phyloP scores from a whole-genome alignment of 2,329 filamentous ascomycete genomes.

The Tolypocladium ophioglossoides region DNA sequence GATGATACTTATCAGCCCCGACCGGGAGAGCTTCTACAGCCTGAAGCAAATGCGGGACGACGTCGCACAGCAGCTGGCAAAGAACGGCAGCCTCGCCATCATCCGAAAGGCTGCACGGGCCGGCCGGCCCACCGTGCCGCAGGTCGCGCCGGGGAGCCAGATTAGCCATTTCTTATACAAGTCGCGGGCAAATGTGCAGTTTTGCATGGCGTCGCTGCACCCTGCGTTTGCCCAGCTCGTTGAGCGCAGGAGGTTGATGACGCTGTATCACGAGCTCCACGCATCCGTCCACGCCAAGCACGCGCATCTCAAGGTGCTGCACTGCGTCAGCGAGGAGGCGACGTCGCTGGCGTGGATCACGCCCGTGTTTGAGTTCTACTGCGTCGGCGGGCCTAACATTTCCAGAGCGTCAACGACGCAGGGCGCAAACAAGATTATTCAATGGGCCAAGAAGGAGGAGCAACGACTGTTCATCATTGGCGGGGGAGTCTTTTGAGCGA shows the following conservation, averaged over 20 bases:
- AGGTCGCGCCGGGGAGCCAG: slow-evolving; percentile 70
- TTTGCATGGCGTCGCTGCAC: slow-evolving; percentile 75
- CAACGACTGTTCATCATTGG: slow-evolving; percentile 94
- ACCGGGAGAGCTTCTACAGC: slow-evolving; percentile 89
- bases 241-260: slow-evolving; percentile 63
- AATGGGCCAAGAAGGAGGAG: slow-evolving; percentile 87
- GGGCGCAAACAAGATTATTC: slow-evolving; percentile 78
- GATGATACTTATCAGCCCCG: slow-evolving; percentile 81
- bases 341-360: slow-evolving; percentile 86
- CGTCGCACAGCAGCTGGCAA: slow-evolving; percentile 58
- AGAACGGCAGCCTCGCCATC: slow-evolving; percentile 62
- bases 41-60: slow-evolving; percentile 63
- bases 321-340: slow-evolving; percentile 63
- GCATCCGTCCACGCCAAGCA: slow-evolving; percentile 75
- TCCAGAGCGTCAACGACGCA: slow-evolving; percentile 60
- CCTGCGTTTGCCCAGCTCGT: slow-evolving; percentile 52
- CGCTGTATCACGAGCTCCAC: slow-evolving; percentile 77
- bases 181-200: slow-evolving; percentile 88
- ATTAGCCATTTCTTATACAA: slow-evolving; percentile 94
- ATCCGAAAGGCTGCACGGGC: slow-evolving; percentile 61
- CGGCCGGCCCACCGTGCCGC: slow-evolving; percentile 60
- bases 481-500: slow-evolving; percentile 65
- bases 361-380: slow-evolving; percentile 87
- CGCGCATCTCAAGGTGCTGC: slow-evolving; percentile 76
- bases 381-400: slow-evolving; percentile 70